phyloP scores from a whole-genome alignment of 495 filamentous ascomycete genomes.

The Cenococcum geophilum region DNA sequence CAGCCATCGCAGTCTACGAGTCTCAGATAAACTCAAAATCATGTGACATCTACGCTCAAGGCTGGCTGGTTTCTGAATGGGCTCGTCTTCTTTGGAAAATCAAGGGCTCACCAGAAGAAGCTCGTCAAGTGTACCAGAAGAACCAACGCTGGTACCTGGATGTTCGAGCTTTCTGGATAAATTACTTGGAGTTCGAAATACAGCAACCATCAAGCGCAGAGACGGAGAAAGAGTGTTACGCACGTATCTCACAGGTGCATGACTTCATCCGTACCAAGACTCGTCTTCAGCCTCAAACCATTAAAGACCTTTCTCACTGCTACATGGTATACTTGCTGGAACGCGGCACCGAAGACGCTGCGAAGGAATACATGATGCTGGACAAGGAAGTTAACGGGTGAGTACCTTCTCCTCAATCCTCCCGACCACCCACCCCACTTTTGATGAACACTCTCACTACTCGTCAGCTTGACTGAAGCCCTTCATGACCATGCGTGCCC shows the following conservation, averaged over 20 bases:
- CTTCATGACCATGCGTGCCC: not conserved
- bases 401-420: constrained; percentile 19
- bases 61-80: constrained; percentile 83
- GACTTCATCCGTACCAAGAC: constrained; percentile 71
- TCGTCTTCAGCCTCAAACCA: constrained; percentile 55
- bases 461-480: not conserved
- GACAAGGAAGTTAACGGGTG: constrained; percentile 81
- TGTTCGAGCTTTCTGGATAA: constrained; percentile 86
- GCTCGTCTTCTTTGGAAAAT: constrained; percentile 85
- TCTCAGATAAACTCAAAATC: constrained; percentile 64
- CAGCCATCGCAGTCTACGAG: constrained; percentile 81
- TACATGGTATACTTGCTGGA: constrained; percentile 86
- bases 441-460: constrained; percentile 8
- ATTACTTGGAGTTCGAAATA: constrained; percentile 84
- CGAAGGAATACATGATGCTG: constrained; percentile 77
- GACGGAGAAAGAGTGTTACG: constrained; percentile 59
- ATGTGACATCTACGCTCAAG: constrained; percentile 74
- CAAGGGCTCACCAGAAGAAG: constrained; percentile 78
- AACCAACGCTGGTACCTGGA: constrained; percentile 82
- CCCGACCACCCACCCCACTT: constrained; percentile 10
- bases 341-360: constrained; percentile 71
- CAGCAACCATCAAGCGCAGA: constrained; percentile 69
- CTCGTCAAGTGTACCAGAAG: constrained; percentile 74
- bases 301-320: constrained; percentile 69
- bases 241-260: constrained; percentile 73